Evolutionary conservation across 495 filamentous ascomycete genomes (phyloP).

Genomic region (Xylaria cubensis): DNA sequence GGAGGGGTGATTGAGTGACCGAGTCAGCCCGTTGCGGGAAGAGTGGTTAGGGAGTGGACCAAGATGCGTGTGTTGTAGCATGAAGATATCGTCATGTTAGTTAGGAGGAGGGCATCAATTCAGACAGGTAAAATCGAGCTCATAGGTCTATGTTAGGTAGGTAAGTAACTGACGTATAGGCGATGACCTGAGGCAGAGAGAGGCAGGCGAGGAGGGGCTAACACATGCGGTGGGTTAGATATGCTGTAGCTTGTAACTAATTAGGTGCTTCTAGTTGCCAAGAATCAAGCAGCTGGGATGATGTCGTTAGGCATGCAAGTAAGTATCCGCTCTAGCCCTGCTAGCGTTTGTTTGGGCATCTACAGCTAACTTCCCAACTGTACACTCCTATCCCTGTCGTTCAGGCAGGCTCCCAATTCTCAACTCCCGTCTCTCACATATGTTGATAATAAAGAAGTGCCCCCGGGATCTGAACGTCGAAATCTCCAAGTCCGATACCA

Average conservation of each 20-base stretch:
- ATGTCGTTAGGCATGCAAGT: too few species aligned
- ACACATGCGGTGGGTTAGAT: not conserved
- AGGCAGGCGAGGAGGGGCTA: not conserved
- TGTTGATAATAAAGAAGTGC: not conserved
- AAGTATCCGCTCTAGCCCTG: not conserved
- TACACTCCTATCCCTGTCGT: not conserved
- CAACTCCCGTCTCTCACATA: not conserved
- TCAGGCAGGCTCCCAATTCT: not conserved
- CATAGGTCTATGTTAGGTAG: not conserved
- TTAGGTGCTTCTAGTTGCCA: not conserved
- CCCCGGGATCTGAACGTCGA: too few species aligned
- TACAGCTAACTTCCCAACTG: not conserved
- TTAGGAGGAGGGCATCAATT: slow-evolving; percentile 2
- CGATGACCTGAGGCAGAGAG: not conserved
- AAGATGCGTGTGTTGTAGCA: slow-evolving; percentile 18
- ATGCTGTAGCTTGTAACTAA: not conserved
- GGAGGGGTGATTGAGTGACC: slow-evolving; percentile 16
- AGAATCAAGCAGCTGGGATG: too few species aligned
- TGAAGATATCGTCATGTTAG: slow-evolving; percentile 29
- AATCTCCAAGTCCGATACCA: too few species aligned
- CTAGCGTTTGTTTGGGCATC: slow-evolving; percentile 15
- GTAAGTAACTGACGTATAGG: not conserved
- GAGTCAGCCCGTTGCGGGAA: slow-evolving; percentile 28
- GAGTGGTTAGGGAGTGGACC: slow-evolving; percentile 13
- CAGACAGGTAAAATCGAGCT: not conserved